Evolutionary conservation across 129 eudicot genomes (phyloP).

Genomic region (Chrysanthemum seticuspe): DNA sequence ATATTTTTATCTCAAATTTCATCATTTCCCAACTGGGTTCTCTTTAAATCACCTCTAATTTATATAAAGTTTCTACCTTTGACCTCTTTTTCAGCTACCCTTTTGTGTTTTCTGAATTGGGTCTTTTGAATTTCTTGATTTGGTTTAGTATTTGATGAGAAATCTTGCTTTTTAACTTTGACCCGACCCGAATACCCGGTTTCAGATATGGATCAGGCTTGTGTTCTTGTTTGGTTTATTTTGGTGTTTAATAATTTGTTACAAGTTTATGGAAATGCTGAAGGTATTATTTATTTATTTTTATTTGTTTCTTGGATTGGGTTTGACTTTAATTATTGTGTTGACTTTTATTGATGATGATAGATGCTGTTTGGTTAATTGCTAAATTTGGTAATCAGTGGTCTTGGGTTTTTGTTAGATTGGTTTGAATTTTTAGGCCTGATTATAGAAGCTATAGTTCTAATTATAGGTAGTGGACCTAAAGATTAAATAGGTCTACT

Average conservation of each 20-base stretch:
- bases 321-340: constrained; percentile 25
- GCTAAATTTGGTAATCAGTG: constrained; percentile 19
- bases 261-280: constrained; percentile 52
- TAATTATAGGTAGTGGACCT: constrained; percentile 31
- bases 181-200: constrained; percentile 31
- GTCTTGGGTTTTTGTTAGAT: constrained; percentile 18
- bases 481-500: not conserved
- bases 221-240: constrained; percentile 41
- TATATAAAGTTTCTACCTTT: not conserved
- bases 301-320: not conserved
- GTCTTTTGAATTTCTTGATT: constrained; percentile 32
- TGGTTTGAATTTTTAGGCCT: constrained; percentile 13
- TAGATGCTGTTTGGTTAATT: not conserved
- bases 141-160: constrained; percentile 31
- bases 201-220: constrained; percentile 49
- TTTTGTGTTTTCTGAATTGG: constrained; percentile 34
- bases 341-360: constrained; percentile 28
- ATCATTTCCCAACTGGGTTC: constrained; percentile 21
- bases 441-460: constrained; percentile 8
- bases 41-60: not conserved
- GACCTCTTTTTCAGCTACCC: constrained; percentile 11
- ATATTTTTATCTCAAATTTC: not conserved
- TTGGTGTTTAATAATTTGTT: constrained; percentile 39
- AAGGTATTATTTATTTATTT: constrained; percentile 33
- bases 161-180: constrained; percentile 34